Evolutionary conservation across 2,329 filamentous ascomycete species (phyloP), one percentile per base, ranked within the genome.

Genomic region (Penicillium hesseltinei): DNA sequence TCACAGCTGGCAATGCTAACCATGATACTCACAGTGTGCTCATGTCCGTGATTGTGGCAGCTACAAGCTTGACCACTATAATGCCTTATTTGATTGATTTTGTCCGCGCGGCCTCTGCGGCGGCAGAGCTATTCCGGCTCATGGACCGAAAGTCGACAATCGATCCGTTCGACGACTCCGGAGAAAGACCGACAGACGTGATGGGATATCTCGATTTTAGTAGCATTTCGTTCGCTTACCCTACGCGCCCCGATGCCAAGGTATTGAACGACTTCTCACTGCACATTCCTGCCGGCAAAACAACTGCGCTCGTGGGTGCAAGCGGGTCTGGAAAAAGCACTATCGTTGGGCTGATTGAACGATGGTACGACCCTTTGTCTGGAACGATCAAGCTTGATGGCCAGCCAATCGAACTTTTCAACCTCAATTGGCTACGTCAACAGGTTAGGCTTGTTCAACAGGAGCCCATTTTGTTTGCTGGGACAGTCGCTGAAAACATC

Each of bases 401-500:
- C 15, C 67, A 73, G 21, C 62, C 72, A 48, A 64, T 78, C 50
- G 66, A 71, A 8, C 63, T 73, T 21, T 43, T 77, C 7, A 76
- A 75, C 38, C 44, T 68, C 10, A 61, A 63, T 1, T 64, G 62
- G 59, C 25, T 72, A 54, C 54, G 70, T 50, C 48, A 63, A 25
- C 58, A 64, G n/a, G 42, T 69, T 17, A 57, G 66, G 19, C 50
- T 69, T 25, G 66, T 69, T 2, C 67, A 72, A 55, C 65, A 96
- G 70, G 92, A 97, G 68, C 91, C 92, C 0, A 87, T 89, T 0
- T 81, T 96, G 0, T 96, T 96, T 69, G 86, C 86, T 53, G 91
- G 88, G 0, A 90, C 90, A 0, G 92, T 96, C 62, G 90, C 83
- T 69, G 84, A 90, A 47, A 96, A 96, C 72, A 94, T 97, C 50